These are phyloP conservation scores for Diplodia seriata DNA, from an alignment of 2,329 filamentous ascomycete species.

Conservation along the genomic window DNA sequence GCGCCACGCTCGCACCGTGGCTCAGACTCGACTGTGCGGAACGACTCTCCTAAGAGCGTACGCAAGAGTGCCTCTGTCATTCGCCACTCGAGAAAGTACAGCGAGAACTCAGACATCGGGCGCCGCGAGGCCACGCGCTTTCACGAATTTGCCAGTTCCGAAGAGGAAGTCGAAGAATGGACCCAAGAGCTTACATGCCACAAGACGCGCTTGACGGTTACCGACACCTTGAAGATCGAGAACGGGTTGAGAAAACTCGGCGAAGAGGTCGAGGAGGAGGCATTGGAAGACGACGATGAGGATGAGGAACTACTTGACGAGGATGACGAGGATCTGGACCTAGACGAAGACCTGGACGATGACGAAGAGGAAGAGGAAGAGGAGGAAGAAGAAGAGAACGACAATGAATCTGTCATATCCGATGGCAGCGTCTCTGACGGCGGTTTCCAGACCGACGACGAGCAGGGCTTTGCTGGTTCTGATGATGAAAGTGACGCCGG, in stretches of 20 bases:
- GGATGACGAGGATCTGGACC: conserved; percentile 67
- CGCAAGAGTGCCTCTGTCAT: conserved; percentile 45
- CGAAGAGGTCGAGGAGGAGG: conserved; percentile 91
- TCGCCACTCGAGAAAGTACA: conserved; percentile 46
- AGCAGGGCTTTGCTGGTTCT: conserved; percentile 73
- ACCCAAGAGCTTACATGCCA: conserved; percentile 72
- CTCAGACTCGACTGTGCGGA: conserved; percentile 59
- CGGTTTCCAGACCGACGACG: conserved; percentile 83
- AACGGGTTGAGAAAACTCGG: conserved; percentile 84
- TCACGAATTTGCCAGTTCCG: conserved; percentile 89
- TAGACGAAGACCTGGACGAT: conserved; percentile 44
- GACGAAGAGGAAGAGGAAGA: conserved; percentile 51
- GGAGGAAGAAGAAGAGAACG: conserved; percentile 58
- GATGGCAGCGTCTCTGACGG: conserved; percentile 58
- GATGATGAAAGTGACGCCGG: conserved; percentile 71
- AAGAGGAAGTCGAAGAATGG: conserved; percentile 84
- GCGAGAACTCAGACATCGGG: conserved; percentile 50
- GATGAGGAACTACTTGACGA: conserved; percentile 68
- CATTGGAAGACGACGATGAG: conserved; percentile 71
- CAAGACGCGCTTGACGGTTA: conserved; percentile 78
- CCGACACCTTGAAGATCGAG: conserved; percentile 89
- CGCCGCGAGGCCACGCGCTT: conserved; percentile 69
- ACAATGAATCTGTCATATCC: conserved; percentile 40
- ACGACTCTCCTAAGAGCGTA: conserved; percentile 54
- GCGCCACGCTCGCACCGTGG: conserved; percentile 51